Conservation (phyloP, 2,329 filamentous ascomycete species). For the Aspergillus neotritici region DNA sequence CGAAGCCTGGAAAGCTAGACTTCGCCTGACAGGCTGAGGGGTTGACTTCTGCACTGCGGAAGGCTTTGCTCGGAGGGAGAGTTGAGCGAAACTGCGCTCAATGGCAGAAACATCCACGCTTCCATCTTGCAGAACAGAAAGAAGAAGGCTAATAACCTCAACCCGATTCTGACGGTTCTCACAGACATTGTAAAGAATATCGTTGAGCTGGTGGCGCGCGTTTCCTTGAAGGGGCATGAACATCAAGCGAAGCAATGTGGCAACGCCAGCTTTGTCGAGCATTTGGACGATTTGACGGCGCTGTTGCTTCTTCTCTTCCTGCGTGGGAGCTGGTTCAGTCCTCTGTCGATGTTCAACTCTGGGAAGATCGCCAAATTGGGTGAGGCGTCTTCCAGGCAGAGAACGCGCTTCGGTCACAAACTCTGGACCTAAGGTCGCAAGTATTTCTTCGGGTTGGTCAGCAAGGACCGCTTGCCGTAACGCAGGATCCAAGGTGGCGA, state of each 20-base stretch:
- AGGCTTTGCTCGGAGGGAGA: conserved; percentile 86
- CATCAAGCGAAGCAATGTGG: conserved; percentile 96
- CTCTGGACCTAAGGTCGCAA: conserved; percentile 77
- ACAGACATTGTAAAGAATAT: conserved; percentile 84
- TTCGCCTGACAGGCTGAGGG: conserved; percentile 72
- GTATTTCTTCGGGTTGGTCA: conserved; percentile 83
- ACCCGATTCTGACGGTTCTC: conserved; percentile 94
- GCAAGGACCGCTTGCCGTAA: conserved; percentile 82
- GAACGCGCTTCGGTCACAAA: conserved; percentile 80
- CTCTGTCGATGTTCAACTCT: conserved; percentile 34
- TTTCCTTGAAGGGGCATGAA: conserved; percentile 91
- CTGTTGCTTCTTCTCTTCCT: conserved; percentile 58
- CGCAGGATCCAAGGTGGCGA: conserved; percentile 79
- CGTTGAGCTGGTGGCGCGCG: conserved; percentile 75
- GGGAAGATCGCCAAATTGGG: conserved; percentile 47
- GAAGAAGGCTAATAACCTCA: conserved; percentile 85
- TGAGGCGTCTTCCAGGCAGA: conserved; percentile 53
- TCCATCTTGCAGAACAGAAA: conserved; percentile 92
- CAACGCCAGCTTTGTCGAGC: conserved; percentile 91
- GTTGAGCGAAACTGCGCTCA: conserved; percentile 88
- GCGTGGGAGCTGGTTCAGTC: conserved; percentile 37
- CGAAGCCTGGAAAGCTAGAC: conserved; percentile 55
- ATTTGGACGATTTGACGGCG: conserved; percentile 86
- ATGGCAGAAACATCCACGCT: conserved; percentile 89
- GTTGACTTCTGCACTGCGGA: conserved; percentile 66